phyloP scores from a whole-genome alignment of 345 rosid species.

The Bruguiera gymnorhiza region DNA sequence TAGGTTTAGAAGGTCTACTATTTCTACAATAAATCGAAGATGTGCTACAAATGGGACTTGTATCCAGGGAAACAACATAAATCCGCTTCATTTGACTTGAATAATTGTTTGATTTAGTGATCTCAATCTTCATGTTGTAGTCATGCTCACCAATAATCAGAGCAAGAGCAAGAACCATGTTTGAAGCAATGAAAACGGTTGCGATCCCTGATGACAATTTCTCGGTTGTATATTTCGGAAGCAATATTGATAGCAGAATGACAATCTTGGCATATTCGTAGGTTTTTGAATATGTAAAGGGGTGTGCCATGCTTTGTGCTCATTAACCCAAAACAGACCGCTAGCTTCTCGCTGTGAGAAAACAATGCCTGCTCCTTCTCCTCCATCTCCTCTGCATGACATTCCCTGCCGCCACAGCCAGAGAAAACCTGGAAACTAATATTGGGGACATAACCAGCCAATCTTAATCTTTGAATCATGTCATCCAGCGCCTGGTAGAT shows the following conservation, averaged over 20 bases:
- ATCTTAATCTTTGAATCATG: constrained; percentile 54
- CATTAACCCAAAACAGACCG: constrained; percentile 68
- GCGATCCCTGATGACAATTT: constrained; percentile 71
- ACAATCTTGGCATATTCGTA: constrained; percentile 72
- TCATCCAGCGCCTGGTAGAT: constrained; percentile 51
- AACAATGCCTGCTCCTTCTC: constrained; percentile 74
- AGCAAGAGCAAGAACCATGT: constrained; percentile 74
- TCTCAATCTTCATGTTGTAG: too few species aligned
- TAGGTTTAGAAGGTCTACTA: too few species aligned
- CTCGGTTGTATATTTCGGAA: constrained; percentile 55
- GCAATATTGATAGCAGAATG: constrained; percentile 67
- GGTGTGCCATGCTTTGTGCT: constrained; percentile 51
- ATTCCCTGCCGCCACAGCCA: constrained; percentile 26
- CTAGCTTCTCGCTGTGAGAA: constrained; percentile 77
- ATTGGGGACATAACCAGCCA: constrained; percentile 59
- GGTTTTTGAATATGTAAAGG: constrained; percentile 64
- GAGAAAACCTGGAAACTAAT: constrained; percentile 37
- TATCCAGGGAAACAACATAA: too few species aligned
- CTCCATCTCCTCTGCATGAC: constrained; percentile 40
- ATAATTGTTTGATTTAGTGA: too few species aligned
- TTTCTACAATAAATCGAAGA: too few species aligned
- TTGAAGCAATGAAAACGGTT: constrained; percentile 75
- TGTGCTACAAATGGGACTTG: too few species aligned
- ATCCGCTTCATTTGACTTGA: too few species aligned
- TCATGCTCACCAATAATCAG: constrained; percentile 63